Evolutionary conservation across 2,329 filamentous ascomycete genomes (phyloP).

Genomic region (Alternaria arborescens): DNA sequence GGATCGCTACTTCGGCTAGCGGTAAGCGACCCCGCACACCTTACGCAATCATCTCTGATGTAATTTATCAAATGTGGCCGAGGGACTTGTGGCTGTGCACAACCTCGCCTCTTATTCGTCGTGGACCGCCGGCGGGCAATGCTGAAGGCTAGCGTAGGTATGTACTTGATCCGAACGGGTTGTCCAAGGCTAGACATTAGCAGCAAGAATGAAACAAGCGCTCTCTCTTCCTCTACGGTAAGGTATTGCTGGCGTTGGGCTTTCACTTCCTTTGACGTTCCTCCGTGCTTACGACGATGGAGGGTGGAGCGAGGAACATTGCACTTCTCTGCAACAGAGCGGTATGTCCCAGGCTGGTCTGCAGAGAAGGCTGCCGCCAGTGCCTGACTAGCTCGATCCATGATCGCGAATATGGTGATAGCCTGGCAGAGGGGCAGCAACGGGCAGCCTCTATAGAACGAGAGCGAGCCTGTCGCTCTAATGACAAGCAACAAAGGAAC

Average conservation of each 20-base stretch:
- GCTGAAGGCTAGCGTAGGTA: background rate
- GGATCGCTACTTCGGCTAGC: no score
- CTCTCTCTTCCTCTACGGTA: background rate
- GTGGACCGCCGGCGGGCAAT: no score
- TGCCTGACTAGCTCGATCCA: no score
- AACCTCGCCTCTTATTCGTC: no score
- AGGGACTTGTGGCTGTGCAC: background rate
- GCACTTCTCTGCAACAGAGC: background rate
- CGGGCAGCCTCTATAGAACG: no score
- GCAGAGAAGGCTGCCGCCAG: no score
- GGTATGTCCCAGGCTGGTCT: no score
- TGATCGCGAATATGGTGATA: no score
- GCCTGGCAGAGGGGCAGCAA: no score
- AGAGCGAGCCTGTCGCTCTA: no score
- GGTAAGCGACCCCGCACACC: background rate
- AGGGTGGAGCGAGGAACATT: slow-evolving; percentile 5
- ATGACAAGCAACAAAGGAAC: no score
- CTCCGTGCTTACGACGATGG: background rate
- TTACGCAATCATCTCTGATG: background rate
- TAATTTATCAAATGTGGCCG: slow-evolving; percentile 2
- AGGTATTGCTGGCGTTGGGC: background rate
- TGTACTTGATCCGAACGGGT: background rate
- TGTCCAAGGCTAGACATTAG: background rate
- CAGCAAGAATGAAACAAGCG: background rate
- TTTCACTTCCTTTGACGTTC: background rate